Conservation (phyloP, 495 filamentous ascomycete genomes). For the Hypoxylon intermedium region DNA sequence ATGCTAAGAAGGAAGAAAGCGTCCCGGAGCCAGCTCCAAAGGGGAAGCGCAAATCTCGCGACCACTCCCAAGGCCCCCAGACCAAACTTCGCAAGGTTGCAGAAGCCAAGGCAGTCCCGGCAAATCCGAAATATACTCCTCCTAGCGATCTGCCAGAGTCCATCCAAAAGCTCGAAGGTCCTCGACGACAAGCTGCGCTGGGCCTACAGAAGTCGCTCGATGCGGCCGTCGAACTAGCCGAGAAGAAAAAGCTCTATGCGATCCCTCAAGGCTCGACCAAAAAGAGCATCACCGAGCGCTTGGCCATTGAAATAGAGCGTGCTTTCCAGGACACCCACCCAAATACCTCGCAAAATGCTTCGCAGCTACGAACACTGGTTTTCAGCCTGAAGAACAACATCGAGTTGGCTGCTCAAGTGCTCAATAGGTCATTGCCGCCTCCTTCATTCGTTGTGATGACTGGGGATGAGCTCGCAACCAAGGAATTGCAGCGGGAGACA, state of each 20-base stretch:
- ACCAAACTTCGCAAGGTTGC: conserved; percentile 63
- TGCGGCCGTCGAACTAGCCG: conserved; percentile 47
- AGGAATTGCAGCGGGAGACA: conserved; percentile 82
- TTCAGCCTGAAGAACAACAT: conserved; percentile 88
- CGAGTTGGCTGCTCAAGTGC: conserved; percentile 75
- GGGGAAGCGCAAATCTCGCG: conserved; percentile 47
- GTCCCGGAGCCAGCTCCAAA: conserved; percentile 40
- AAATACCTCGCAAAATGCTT: conserved; percentile 49
- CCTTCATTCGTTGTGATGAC: conserved; percentile 82
- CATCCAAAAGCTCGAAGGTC: conserved; percentile 50
- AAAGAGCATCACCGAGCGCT: conserved; percentile 50
- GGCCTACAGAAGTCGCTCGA: conserved; percentile 53
- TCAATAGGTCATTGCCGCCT: conserved; percentile 71
- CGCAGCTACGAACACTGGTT: conserved; percentile 63
- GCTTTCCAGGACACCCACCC: conserved; percentile 57
- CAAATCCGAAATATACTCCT: conserved; percentile 44
- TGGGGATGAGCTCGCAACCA: conserved; percentile 85
- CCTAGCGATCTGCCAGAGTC: conserved; percentile 48
- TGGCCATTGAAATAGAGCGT: conserved; percentile 74
- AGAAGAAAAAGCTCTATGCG: conserved; percentile 51
- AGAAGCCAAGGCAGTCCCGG: conserved; percentile 46
- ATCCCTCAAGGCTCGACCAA: conserved; percentile 47
- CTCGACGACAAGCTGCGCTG: conserved; percentile 52
- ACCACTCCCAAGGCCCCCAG: conserved; percentile 46
- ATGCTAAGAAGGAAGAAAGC: conserved; percentile 51